These are phyloP conservation scores for Rhizomucor miehei DNA, from an alignment of 371 early-diverging fungal species.

Conservation along the genomic window DNA sequence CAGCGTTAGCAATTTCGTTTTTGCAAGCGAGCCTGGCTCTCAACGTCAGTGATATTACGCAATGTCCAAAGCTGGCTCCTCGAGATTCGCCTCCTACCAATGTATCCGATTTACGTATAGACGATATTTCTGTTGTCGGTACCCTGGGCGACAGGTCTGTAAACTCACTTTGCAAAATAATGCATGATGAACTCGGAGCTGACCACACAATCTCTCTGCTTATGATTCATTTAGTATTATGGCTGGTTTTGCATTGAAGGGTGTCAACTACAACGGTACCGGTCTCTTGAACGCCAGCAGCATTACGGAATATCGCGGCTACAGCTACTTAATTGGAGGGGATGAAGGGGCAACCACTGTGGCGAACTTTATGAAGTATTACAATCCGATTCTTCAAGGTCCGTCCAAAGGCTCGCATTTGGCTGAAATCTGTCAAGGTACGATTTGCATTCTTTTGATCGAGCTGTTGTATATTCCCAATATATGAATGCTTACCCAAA, in stretches of 20 bases:
- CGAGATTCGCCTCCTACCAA: constrained; percentile 12
- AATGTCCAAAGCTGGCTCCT: constrained; percentile 19
- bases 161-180: no score
- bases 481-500: neutral
- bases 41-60: no score
- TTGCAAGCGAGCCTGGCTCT: no score
- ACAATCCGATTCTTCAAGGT: constrained; percentile 26
- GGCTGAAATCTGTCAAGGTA: neutral
- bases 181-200: no score
- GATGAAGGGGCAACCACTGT: constrained; percentile 31
- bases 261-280: constrained; percentile 9
- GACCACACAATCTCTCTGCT: no score
- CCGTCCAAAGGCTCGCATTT: constrained; percentile 32
- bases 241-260: constrained; percentile 27
- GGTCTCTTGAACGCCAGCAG: constrained; percentile 11
- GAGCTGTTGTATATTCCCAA: no score
- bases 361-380: constrained; percentile 36
- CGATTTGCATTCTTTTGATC: neutral
- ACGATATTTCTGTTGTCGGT: constrained; percentile 26
- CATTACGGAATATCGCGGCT: constrained; percentile 32
- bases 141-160: constrained; percentile 33
- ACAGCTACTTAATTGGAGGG: constrained; percentile 40
- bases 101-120: constrained; percentile 24
- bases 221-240: no score
- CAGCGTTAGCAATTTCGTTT: no score